Conservation (phyloP, 2,329 filamentous ascomycete species). For the Fusarium luffae region DNA sequence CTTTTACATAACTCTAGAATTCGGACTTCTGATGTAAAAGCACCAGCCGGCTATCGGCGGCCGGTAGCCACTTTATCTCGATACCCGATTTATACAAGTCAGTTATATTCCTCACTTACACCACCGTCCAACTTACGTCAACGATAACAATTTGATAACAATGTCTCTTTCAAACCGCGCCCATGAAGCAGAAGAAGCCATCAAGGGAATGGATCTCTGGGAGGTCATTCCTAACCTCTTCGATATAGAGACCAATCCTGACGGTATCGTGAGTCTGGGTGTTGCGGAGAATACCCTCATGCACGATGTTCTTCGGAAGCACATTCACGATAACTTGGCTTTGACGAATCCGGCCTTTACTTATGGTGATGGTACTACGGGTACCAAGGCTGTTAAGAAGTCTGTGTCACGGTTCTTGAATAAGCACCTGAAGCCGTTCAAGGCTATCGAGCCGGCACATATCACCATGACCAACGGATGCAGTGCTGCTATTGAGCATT, state of each 20-base stretch:
- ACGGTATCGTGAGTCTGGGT: conserved; percentile 61
- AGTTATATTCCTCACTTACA: conserved; percentile 1
- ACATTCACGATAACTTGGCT: conserved; percentile 54
- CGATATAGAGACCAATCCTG: conserved; percentile 53
- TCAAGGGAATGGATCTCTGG: conserved; percentile 51
- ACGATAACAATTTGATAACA: not conserved
- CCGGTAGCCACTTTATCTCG: conserved; percentile 16
- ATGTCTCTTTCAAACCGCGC: conserved; percentile 49
- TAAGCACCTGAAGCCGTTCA: conserved; percentile 46
- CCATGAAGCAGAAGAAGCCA: conserved; percentile 43
- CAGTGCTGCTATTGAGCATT: conserved; percentile 55
- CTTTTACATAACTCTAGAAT: not conserved
- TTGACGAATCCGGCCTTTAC: conserved; percentile 50
- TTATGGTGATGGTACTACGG: conserved; percentile 55
- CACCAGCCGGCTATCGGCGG: conserved; percentile 25
- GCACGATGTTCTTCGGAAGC: conserved; percentile 57
- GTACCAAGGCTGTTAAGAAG: conserved; percentile 49
- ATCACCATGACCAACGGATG: conserved; percentile 55
- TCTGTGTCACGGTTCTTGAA: conserved; percentile 53
- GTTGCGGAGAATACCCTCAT: conserved; percentile 65
- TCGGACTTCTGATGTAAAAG: not conserved
- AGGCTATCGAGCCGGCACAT: conserved; percentile 48
- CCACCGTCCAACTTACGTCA: not conserved
- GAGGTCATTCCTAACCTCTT: conserved; percentile 59
- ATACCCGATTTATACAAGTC: conserved; percentile 1